Percentiles rank a stretch among this genome's conserved stretches.
phyloP scores from a whole-genome alignment of 2,329 filamentous ascomycete genomes.

The Pyrenophora tritici-repentis region DNA sequence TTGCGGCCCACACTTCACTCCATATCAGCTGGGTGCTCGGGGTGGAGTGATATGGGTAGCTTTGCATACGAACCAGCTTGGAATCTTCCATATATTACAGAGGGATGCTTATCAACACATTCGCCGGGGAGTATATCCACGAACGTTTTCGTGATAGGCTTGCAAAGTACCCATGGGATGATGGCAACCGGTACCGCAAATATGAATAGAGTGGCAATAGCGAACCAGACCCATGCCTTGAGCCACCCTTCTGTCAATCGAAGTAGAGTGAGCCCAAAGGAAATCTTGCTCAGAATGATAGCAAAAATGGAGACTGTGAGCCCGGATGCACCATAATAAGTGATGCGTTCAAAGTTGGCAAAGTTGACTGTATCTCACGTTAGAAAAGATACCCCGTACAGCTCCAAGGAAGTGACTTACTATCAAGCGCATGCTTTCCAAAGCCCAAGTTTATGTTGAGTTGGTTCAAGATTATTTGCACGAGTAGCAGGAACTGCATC shows the following conservation, averaged over 20 bases:
- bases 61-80: conserved; percentile 14
- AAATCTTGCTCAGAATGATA: conserved; percentile 21
- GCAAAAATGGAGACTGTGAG: conserved; percentile 12
- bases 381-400: background rate
- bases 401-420: background rate
- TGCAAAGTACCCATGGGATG: conserved; percentile 17
- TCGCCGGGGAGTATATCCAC: conserved; percentile 15
- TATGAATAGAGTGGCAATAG: conserved; percentile 12
- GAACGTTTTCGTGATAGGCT: conserved; percentile 16
- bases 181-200: conserved; percentile 14
- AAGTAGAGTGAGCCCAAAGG: conserved; percentile 20
- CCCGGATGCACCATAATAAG: conserved; percentile 5
- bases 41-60: background rate
- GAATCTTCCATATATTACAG: conserved; percentile 15
- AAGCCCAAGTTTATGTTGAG: conserved; percentile 4
- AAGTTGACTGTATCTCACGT: background rate
- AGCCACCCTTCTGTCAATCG: conserved; percentile 15
- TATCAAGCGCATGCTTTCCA: conserved; percentile 8
- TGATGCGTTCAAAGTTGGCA: conserved; percentile 5
- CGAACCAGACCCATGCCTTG: conserved; percentile 13
- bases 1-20: conserved; percentile 14
- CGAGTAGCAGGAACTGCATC: background rate
- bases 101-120: conserved; percentile 16
- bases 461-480: background rate
- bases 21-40: conserved; percentile 3